Percentiles rank a stretch among this genome's conserved stretches.
Conservation (phyloP, 2,329 filamentous ascomycete species). For the Basipetospora chlamydospora region DNA sequence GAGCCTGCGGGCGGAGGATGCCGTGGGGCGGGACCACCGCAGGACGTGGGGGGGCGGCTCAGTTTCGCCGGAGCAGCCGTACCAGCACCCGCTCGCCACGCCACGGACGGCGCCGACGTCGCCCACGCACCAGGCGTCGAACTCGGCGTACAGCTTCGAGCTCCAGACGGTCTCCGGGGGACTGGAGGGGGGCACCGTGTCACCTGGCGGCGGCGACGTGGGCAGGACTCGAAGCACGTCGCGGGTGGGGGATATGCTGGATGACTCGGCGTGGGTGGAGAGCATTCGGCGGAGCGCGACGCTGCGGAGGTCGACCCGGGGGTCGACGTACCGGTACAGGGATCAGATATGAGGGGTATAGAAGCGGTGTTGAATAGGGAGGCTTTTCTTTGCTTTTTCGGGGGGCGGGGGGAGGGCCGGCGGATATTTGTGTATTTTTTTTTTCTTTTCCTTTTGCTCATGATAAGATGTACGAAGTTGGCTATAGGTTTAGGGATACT, state of each 20-base stretch:
- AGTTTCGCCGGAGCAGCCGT: slow-evolving; percentile 18
- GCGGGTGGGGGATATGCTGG: slow-evolving; percentile 67
- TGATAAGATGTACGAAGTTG: background rate
- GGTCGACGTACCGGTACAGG: slow-evolving; percentile 18
- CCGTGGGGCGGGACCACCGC: slow-evolving; percentile 17
- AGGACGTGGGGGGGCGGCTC: slow-evolving; percentile 26
- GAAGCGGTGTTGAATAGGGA: too few species aligned
- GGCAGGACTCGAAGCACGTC: slow-evolving; percentile 1
- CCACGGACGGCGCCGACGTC: slow-evolving; percentile 32
- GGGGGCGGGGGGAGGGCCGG: background rate
- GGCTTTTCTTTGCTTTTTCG: background rate
- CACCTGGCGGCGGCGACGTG: slow-evolving; percentile 2
- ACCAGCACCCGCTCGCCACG: slow-evolving; percentile 37
- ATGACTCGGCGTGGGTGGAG: slow-evolving; percentile 85
- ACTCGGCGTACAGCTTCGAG: slow-evolving; percentile 45
- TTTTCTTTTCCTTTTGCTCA: background rate
- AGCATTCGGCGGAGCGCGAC: slow-evolving; percentile 84
- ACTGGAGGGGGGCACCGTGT: slow-evolving; percentile 6
- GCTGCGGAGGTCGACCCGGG: slow-evolving; percentile 28
- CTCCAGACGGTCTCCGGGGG: slow-evolving; percentile 28
- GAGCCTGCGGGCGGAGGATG: slow-evolving; percentile 16
- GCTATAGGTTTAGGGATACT: too few species aligned
- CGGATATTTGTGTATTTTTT: background rate
- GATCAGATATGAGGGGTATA: slow-evolving; percentile 7
- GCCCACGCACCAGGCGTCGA: slow-evolving; percentile 27